Evolutionary conservation across 139 green algal species (phyloP).

Genomic region (Yamagishiella unicocca): DNA sequence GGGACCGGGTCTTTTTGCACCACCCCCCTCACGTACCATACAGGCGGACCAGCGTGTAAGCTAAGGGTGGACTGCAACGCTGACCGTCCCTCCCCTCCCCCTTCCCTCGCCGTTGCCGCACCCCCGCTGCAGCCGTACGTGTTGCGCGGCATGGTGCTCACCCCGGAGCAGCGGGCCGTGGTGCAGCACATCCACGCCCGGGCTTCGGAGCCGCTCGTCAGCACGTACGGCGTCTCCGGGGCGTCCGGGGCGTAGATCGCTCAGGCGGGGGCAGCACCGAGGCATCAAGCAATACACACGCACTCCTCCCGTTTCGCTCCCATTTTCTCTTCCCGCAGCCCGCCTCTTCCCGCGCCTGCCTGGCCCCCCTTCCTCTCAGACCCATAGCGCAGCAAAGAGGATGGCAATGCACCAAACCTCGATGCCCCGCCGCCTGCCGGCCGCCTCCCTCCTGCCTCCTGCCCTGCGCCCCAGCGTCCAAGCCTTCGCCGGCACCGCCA

Average conservation of each 20-base stretch:
- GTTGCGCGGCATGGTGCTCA: background rate
- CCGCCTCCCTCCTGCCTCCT: background rate
- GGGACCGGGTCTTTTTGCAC: background rate
- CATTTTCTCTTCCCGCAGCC: no score
- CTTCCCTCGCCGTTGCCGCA: background rate
- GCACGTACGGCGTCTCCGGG: background rate
- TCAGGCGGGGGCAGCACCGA: background rate
- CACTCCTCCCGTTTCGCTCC: no score
- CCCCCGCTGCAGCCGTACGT: background rate
- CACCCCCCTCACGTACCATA: background rate
- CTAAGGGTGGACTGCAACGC: background rate
- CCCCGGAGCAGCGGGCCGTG: background rate
- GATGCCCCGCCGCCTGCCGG: background rate
- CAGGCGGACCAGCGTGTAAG: no score
- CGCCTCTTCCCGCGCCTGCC: background rate
- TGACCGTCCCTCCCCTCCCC: background rate
- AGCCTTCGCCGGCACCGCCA: conserved; percentile 42
- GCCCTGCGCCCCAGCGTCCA: background rate
- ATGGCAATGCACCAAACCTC: background rate
- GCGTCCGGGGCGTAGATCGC: background rate
- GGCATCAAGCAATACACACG: background rate
- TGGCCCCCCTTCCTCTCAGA: background rate
- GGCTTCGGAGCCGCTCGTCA: background rate
- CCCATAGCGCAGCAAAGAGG: background rate
- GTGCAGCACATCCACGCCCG: background rate